Evolutionary conservation across 2,329 filamentous ascomycete species (phyloP).

Genomic region (Penicillium sp.): DNA sequence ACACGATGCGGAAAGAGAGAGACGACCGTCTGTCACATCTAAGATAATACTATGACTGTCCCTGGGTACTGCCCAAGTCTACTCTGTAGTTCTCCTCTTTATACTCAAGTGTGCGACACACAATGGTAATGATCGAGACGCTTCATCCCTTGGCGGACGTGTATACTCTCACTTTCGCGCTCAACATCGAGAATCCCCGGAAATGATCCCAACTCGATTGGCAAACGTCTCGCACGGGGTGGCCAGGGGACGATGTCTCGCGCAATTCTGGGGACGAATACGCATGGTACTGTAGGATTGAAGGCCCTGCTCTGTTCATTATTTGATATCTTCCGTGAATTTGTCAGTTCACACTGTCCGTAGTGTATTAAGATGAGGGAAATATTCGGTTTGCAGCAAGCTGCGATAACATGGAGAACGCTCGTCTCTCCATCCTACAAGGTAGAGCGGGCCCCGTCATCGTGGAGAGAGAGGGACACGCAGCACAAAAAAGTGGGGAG

Average conservation of each 20-base stretch:
- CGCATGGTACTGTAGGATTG: background rate
- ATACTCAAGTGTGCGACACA: too few relatives aligned
- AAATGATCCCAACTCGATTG: too few relatives aligned
- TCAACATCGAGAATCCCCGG: too few relatives aligned
- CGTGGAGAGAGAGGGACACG: background rate
- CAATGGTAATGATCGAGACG: conserved; percentile 10
- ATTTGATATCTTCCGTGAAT: background rate
- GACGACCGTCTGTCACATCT: too few relatives aligned
- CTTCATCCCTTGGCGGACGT: conserved; percentile 32
- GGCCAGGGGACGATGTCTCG: conserved; percentile 28
- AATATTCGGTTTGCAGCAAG: too few relatives aligned
- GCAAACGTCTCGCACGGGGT: conserved; percentile 25
- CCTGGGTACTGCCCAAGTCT: too few relatives aligned
- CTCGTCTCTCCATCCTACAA: background rate
- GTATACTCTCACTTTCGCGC: conserved; percentile 13
- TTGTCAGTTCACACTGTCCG: background rate
- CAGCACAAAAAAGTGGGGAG: conserved; percentile 11
- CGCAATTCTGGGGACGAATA: background rate
- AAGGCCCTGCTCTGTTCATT: background rate
- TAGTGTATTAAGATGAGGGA: background rate
- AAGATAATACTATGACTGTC: too few relatives aligned
- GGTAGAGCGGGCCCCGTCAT: conserved; percentile 1
- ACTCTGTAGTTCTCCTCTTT: too few relatives aligned
- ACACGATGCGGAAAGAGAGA: background rate
- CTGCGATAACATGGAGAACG: background rate